Conservation (phyloP, 129 eudicot genomes). For the Smallanthus sonchifolius region DNA sequence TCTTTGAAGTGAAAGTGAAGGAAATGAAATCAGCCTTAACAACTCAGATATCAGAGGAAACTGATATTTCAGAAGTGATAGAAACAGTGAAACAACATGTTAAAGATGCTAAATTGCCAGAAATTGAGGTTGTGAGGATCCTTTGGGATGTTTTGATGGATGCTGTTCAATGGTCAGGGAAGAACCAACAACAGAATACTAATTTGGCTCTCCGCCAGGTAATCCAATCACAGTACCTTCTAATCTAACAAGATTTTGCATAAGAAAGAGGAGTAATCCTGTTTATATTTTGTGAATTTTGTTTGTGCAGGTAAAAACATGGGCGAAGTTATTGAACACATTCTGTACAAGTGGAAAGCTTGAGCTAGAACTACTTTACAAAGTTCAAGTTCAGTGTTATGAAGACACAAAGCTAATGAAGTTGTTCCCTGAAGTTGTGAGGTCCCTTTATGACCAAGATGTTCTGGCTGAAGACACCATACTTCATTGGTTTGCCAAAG, state of each 20-base stretch:
- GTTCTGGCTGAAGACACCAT: conserved; percentile 96
- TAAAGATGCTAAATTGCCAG: conserved; percentile 93
- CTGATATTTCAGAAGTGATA: conserved; percentile 81
- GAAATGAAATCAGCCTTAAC: conserved; percentile 93
- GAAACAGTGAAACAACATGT: conserved; percentile 93
- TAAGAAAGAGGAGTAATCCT: not conserved
- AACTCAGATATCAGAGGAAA: conserved; percentile 80
- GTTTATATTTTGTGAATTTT: not conserved
- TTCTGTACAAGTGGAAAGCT: conserved; percentile 81
- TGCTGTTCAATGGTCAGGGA: conserved; percentile 99
- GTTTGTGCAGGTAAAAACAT: conserved; percentile 60
- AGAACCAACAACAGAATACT: conserved; percentile 98
- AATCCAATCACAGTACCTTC: not conserved
- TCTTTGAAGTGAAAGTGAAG: conserved; percentile 95
- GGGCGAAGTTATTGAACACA: conserved; percentile 63
- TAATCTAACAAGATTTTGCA: not conserved
- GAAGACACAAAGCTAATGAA: conserved; percentile 89
- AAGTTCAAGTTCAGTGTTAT: conserved; percentile 84
- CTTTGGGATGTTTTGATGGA: conserved; percentile 99
- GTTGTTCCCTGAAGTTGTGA: conserved; percentile 79
- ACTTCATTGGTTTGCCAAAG: conserved; percentile 94
- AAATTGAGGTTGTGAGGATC: conserved; percentile 78
- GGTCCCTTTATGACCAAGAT: conserved; percentile 82
- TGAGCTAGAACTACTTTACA: conserved; percentile 69
- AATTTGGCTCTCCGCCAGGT: conserved; percentile 95